Percentiles rank a stretch among this genome's conserved stretches.
Conservation (phyloP, 225 moss, liverwort and hornwort genomes). For the Thuidium tamariscinum region DNA sequence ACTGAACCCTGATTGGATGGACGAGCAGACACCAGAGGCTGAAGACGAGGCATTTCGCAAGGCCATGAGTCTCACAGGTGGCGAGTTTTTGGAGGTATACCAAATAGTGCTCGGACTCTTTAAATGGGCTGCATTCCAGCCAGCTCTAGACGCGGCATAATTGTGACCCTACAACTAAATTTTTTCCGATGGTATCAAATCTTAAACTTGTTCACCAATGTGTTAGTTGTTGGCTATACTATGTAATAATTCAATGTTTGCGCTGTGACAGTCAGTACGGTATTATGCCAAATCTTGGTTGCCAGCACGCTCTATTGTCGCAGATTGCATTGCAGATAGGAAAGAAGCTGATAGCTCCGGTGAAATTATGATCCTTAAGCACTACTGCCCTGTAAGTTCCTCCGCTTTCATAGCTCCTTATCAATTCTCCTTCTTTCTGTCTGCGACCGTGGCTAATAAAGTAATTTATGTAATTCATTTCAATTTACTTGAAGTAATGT, state of each 20-base stretch:
- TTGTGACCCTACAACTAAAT: neutral
- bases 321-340: conserved; percentile 60
- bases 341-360: conserved; percentile 59
- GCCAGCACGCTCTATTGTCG: conserved; percentile 84
- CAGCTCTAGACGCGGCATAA: neutral
- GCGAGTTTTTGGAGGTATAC: conserved; percentile 77
- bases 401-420: neutral
- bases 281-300: conserved; percentile 88
- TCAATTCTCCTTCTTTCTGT: neutral
- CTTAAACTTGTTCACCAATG: neutral
- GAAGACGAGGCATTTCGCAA: conserved; percentile 73
- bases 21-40: conserved; percentile 69
- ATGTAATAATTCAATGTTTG: neutral
- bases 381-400: conserved; percentile 69
- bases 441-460: neutral
- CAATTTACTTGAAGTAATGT: neutral
- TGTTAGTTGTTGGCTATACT: neutral
- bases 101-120: neutral
- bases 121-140: neutral
- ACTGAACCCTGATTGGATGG: conserved; percentile 94
- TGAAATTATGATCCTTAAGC: conserved; percentile 79
- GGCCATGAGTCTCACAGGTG: conserved; percentile 71
- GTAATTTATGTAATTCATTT: neutral
- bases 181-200: neutral
- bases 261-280: conserved; percentile 46